A percentile compares a stretch with the other conserved stretches of the same genome.
Conservation (phyloP, 108 stramenopile species). For the Stephanodiscus minutulus region DNA sequence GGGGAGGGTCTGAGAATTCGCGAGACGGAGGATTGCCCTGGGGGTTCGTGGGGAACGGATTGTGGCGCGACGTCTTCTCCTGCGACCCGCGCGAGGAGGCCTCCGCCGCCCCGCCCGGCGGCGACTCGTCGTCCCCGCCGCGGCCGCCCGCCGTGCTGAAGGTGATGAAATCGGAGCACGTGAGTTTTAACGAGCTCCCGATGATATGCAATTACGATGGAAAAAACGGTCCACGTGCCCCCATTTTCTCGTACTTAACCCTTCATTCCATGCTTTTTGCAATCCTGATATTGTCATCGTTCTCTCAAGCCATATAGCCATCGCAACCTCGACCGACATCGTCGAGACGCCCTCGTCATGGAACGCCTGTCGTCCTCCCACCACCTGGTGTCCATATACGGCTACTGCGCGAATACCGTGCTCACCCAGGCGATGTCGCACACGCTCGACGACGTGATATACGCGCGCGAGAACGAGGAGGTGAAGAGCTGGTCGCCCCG, state of each 20-base stretch:
- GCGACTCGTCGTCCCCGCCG: neutral
- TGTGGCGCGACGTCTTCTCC: slow-evolving; percentile 74
- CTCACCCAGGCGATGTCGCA: slow-evolving; percentile 69
- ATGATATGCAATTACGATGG: too few relatives aligned
- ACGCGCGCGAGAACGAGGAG: slow-evolving; percentile 42
- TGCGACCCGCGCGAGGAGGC: slow-evolving; percentile 54
- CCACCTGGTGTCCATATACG: slow-evolving; percentile 69
- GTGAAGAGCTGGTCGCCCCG: slow-evolving; percentile 22
- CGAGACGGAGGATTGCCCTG: slow-evolving; percentile 14
- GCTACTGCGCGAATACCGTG: slow-evolving; percentile 77
- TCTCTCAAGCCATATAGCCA: slow-evolving; percentile 37
- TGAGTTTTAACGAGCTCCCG: neutral
- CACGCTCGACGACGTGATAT: slow-evolving; percentile 58
- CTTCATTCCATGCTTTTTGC: too few relatives aligned
- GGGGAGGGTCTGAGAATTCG: neutral
- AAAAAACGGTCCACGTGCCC: too few relatives aligned
- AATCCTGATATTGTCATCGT: too few relatives aligned
- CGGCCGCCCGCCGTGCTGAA: slow-evolving; percentile 64
- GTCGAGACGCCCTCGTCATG: slow-evolving; percentile 82
- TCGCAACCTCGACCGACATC: slow-evolving; percentile 85
- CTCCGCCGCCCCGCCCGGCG: neutral
- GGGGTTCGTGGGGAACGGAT: slow-evolving; percentile 66
- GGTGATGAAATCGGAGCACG: slow-evolving; percentile 77
- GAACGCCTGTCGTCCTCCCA: slow-evolving; percentile 62
- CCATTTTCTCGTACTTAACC: too few relatives aligned